Percentiles rank a stretch among this genome's conserved stretches.
Evolutionary conservation across 441 rosid species (phyloP).

Genomic region (Populus hybrid): DNA sequence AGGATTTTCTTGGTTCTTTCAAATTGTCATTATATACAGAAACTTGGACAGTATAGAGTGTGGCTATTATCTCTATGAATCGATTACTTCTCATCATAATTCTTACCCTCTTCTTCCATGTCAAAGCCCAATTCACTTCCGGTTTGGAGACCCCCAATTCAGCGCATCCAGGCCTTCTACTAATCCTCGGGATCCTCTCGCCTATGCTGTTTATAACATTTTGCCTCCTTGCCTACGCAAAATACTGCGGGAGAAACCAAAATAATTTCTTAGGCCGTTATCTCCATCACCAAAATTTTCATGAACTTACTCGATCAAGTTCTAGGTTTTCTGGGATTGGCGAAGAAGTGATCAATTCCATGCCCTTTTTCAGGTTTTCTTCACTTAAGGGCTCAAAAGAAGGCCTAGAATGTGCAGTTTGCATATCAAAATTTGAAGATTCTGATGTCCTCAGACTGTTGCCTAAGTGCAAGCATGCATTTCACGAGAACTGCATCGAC

Average conservation of each 20-base stretch:
- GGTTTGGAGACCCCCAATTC: not conserved
- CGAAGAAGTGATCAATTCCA: constrained; percentile 52
- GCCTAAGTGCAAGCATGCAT: constrained; percentile 86
- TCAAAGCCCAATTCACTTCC: constrained; percentile 23
- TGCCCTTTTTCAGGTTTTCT: constrained; percentile 72
- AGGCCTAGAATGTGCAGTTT: constrained; percentile 81
- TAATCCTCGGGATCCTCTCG: constrained; percentile 46
- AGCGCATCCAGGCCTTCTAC: constrained; percentile 29
- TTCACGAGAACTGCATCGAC: constrained; percentile 79
- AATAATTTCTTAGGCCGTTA: not conserved
- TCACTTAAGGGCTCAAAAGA: constrained; percentile 64
- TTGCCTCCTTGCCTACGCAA: constrained; percentile 59
- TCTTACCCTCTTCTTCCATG: constrained; percentile 23
- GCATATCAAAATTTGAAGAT: constrained; percentile 59
- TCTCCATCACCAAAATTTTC: constrained; percentile 5
- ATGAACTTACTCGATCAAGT: constrained; percentile 21
- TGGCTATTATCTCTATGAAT: constrained; percentile 22
- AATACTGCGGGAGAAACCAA: constrained; percentile 38
- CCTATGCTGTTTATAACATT: constrained; percentile 53
- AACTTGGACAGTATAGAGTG: not conserved
- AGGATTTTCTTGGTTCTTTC: too few relatives aligned
- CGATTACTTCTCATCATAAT: constrained; percentile 6
- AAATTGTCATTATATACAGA: not conserved
- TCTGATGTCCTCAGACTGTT: constrained; percentile 53
- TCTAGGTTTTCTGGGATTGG: constrained; percentile 62